phyloP scores from a whole-genome alignment of 371 early-diverging fungal species.

The Mortierella sp. region DNA sequence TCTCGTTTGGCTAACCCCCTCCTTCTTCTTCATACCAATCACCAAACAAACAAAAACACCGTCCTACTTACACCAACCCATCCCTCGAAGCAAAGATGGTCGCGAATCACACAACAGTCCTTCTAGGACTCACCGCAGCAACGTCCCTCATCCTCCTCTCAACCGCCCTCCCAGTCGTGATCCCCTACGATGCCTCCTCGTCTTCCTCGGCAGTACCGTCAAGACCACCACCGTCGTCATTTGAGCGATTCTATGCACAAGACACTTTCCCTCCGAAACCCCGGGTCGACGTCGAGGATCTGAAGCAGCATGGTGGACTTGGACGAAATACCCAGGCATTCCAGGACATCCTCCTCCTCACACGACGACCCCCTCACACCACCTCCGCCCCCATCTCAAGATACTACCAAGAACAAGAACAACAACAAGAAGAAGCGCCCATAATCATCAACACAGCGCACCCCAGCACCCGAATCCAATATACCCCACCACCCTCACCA shows the following conservation, averaged over 20 bases:
- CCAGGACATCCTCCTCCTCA: neutral
- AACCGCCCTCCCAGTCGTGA: slow-evolving; percentile 21
- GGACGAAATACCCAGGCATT: neutral
- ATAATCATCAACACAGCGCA: neutral
- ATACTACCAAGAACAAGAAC: neutral
- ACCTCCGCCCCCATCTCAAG: neutral
- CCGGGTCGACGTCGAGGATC: neutral
- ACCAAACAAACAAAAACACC: neutral
- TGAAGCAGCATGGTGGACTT: neutral
- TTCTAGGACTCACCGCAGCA: slow-evolving; percentile 29
- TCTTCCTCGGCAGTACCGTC: neutral
- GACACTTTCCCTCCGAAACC: slow-evolving; percentile 6
- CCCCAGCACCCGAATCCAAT: no score
- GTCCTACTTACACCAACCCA: neutral
- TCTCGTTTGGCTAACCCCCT: neutral
- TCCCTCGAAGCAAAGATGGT: neutral
- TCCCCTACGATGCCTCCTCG: neutral
- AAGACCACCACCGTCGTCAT: neutral
- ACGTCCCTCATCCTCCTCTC: slow-evolving; percentile 22
- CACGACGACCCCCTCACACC: no score
- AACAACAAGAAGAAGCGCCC: neutral
- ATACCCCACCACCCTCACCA: neutral
- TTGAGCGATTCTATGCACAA: neutral
- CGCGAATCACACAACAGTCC: neutral
- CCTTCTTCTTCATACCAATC: neutral